Evolutionary conservation across 768 basidiomycete species (phyloP).

Genomic region (Lenzites betulinus): DNA sequence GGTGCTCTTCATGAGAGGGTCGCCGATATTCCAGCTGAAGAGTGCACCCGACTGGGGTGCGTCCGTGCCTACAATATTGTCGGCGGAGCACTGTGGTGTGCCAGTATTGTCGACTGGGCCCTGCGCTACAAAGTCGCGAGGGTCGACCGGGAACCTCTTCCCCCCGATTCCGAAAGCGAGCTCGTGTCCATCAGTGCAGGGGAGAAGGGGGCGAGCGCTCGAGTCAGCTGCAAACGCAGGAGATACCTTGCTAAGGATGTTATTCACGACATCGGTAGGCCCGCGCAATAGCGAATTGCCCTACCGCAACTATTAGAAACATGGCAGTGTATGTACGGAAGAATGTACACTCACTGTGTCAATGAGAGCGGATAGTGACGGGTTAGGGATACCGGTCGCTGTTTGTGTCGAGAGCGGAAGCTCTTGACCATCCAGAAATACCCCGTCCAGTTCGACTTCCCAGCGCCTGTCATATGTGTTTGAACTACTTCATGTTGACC

Average conservation of each 20-base stretch:
- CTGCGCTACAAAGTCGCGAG: conserved; percentile 65
- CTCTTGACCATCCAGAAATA: conserved; percentile 67
- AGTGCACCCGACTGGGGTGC: conserved; percentile 58
- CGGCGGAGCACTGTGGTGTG: conserved; percentile 48
- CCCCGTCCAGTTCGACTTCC: conserved; percentile 73
- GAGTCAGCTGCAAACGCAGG: conserved; percentile 26
- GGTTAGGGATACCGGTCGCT: conserved; percentile 41
- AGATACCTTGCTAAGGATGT: conserved; percentile 47
- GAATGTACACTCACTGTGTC: conserved; percentile 57
- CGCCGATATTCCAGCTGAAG: conserved; percentile 79
- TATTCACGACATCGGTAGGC: conserved; percentile 60
- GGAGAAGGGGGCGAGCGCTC: conserved; percentile 39
- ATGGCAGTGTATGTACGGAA: background rate
- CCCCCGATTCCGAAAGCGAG: conserved; percentile 73
- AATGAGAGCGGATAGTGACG: conserved; percentile 61
- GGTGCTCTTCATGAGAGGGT: conserved; percentile 77
- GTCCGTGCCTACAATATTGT: conserved; percentile 64
- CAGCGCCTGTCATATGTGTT: conserved; percentile 38
- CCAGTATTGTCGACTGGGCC: conserved; percentile 33
- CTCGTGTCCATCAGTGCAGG: conserved; percentile 61
- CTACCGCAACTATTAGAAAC: conserved; percentile 35
- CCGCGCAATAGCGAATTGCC: conserved; percentile 80
- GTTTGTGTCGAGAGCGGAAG: conserved; percentile 57
- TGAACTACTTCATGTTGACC: background rate
- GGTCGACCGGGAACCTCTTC: conserved; percentile 70